These are phyloP conservation scores for Saccharomycopsis oosterbeekiorum DNA, from an alignment of 805 yeast genomes.

Conservation along the genomic window DNA sequence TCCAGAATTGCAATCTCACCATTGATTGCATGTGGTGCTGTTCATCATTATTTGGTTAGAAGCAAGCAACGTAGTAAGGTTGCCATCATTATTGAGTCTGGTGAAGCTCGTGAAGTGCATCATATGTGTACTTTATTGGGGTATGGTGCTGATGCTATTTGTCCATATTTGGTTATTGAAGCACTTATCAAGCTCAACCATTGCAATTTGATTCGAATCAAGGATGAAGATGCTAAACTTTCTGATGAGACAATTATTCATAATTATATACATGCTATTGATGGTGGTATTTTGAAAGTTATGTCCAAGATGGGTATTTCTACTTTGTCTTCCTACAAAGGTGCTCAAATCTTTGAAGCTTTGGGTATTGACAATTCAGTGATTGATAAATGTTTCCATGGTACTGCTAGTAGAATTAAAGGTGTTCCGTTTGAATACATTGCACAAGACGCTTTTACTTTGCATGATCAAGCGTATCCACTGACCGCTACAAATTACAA, in stretches of 20 bases:
- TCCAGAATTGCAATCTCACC: slow-evolving; percentile 76
- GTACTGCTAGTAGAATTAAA: slow-evolving; percentile 93
- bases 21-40: slow-evolving; percentile 90
- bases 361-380: slow-evolving; percentile 93
- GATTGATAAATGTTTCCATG: slow-evolving; percentile 90
- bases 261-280: slow-evolving; percentile 78
- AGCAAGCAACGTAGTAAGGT: slow-evolving; percentile 94
- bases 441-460: slow-evolving; percentile 91
- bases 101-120: slow-evolving; percentile 96
- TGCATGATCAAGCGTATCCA: slow-evolving; percentile 91
- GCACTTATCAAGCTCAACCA: slow-evolving; percentile 74
- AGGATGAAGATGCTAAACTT: slow-evolving; percentile 28
- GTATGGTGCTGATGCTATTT: slow-evolving; percentile 94
- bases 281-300: slow-evolving; percentile 88
- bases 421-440: slow-evolving; percentile 94
- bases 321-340: slow-evolving; percentile 95
- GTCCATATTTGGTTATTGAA: slow-evolving; percentile 90
- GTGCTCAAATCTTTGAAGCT: slow-evolving; percentile 97
- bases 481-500: slow-evolving; percentile 60
- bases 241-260: slow-evolving; percentile 51
- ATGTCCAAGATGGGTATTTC: slow-evolving; percentile 99
- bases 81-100: slow-evolving; percentile 85
- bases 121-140: slow-evolving; percentile 92
- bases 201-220: slow-evolving; percentile 54
- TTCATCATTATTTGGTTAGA: slow-evolving; percentile 91